Evolutionary conservation across 1,284 basidiomycete genomes (phyloP).

Genomic region (Leccinum pallidistipes): DNA sequence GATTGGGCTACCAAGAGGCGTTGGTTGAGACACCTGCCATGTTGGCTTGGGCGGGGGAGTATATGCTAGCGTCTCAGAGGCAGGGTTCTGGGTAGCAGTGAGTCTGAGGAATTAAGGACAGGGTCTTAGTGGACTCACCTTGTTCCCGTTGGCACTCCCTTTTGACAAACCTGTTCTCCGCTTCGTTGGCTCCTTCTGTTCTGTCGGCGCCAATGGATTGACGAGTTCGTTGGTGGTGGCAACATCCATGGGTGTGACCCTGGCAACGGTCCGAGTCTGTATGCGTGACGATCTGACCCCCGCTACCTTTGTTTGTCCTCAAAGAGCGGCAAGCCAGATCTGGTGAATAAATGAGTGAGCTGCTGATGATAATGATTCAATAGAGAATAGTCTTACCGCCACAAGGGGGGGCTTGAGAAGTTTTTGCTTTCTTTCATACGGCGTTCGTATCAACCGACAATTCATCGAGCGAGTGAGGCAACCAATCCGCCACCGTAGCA

Average conservation of each 20-base stretch:
- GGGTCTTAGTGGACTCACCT: neutral
- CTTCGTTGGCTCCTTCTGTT: neutral
- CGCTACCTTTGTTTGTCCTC: neutral
- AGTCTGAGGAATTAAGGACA: neutral
- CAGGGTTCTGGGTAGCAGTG: neutral
- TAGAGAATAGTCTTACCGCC: no score
- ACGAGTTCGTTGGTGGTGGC: neutral
- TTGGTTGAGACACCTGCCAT: neutral
- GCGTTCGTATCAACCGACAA: no score
- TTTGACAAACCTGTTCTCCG: neutral
- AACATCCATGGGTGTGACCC: neutral
- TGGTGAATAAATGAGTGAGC: neutral
- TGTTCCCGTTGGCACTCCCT: no score
- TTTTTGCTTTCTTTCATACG: no score
- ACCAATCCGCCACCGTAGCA: no score
- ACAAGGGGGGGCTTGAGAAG: no score
- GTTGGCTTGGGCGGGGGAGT: neutral
- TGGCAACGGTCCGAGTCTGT: neutral
- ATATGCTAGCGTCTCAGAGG: neutral
- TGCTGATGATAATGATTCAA: neutral
- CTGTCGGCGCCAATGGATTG: neutral
- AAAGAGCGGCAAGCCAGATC: neutral
- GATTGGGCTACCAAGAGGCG: neutral
- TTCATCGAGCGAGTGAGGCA: no score
- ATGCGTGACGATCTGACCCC: neutral